Base-by-base conservation (phyloP, 2,329 filamentous ascomycete species). In the Ilyonectria destructans region DNA sequence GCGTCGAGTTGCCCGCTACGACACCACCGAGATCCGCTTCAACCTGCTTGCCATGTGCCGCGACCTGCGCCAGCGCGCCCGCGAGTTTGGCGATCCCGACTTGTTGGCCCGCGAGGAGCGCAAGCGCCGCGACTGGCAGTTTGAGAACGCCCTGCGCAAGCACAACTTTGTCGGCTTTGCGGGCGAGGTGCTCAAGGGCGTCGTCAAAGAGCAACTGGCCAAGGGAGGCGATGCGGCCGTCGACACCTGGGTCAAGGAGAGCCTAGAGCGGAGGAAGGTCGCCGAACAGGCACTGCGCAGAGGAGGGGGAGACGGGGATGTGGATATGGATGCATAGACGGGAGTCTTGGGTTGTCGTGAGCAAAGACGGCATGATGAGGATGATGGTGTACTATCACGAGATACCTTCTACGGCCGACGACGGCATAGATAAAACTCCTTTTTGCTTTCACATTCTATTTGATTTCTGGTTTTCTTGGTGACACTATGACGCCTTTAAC, bases 131-230 rank as follows among this genome's bases (percentile, higher is more conserved):
- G 93, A 91, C 71, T 99, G 96, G 96, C 88, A 91, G 78, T 98
- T 96, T 87, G 96, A 99, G 87, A 99, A 99, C 82, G 93, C 95
- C 12, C 85, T 99, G 77, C 85, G 96, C 68, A 86, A 93, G 75
- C 96, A 97, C 82, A 99, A 99, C 82, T 99, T 99, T 84, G 93
- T 99, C 1, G 96, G 95, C 0, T 98, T 99, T 77, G 93, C 96
- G 3, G 95, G 94, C 13, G 95, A 98, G 84, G 86, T 98, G 68
- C 84, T 97, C 75, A 97, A 96, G 85, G 93, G 91, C 1, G 96
- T 98, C 4, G 92, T 94, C n/a, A 86, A 83, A 71, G 81, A 84
- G 69, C 97, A 97, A 85, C 79, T 97, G 46, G 85, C 86, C 67
- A 87, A 92, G 71, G 92, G 90, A 0, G 85, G 89, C 1, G 84